These are phyloP conservation scores for Xylaria intraflava DNA, from an alignment of 495 filamentous ascomycete genomes.

Conservation along the genomic window DNA sequence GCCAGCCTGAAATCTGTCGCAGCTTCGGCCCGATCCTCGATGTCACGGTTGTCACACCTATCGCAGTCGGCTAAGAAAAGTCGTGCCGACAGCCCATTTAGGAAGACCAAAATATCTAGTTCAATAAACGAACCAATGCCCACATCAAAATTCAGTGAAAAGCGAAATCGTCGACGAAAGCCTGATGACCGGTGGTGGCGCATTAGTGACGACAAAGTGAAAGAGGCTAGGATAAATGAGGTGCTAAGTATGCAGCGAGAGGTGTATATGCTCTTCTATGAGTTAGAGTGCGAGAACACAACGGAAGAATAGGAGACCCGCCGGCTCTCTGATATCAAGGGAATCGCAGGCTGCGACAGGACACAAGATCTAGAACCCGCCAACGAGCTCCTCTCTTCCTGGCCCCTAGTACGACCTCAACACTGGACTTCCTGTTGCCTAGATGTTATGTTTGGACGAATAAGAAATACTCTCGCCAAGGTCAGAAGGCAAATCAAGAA, in stretches of 20 bases:
- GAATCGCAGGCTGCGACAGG: conserved; percentile 10
- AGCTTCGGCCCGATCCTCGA: conserved; percentile 34
- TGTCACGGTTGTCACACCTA: conserved; percentile 34
- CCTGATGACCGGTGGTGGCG: conserved; percentile 87
- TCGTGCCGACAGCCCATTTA: conserved; percentile 14
- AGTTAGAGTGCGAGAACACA: conserved; percentile 50
- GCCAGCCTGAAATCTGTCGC: conserved; percentile 39
- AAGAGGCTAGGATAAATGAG: conserved; percentile 84
- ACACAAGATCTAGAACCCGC: conserved; percentile 2
- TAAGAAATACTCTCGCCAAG: not conserved
- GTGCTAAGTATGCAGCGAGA: conserved; percentile 91
- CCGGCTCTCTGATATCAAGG: conserved; percentile 13
- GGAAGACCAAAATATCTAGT: conserved; percentile 23
- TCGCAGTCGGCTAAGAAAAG: conserved; percentile 25
- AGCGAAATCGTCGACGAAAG: conserved; percentile 39
- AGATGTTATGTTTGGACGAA: conserved; percentile 3
- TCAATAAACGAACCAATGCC: conserved; percentile 5
- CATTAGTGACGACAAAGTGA: conserved; percentile 95
- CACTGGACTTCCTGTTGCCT: conserved; percentile 4
- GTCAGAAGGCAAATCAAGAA: not conserved
- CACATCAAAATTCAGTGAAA: conserved; percentile 31
- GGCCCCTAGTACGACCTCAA: not conserved
- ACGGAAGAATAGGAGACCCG: conserved; percentile 21
- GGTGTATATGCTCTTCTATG: conserved; percentile 95
- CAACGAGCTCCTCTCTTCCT: not conserved